Base-by-base conservation (phyloP, 2,329 filamentous ascomycete species). In the Penicillium sp. region DNA sequence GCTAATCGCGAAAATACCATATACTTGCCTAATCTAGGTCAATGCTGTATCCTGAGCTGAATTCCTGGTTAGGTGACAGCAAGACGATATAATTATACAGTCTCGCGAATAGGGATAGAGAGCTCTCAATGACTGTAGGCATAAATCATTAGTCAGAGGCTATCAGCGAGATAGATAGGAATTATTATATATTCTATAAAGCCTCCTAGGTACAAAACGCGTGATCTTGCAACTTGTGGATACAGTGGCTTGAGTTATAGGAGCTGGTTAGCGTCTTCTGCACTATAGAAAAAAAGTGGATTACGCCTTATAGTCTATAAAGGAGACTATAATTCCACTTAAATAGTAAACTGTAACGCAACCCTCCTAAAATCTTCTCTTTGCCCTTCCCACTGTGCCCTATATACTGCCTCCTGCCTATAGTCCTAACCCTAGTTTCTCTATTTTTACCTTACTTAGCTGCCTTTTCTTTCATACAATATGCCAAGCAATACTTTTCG, bases 401-500 rank as follows among this genome's bases (percentile, higher is more conserved):
- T n/a, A 27, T 27, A 27, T 13, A 27, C 25, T 27, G 25, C 25
- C 25, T 27, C 25, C 25, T 27, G 25, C 25, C 25, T 27, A 27
- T 27, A 27, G 25, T 27, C 25, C 25, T 13, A 13, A 27, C 25
- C 25, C 25, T 13, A 13, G 25, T 27, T 7, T 27, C 25, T 27
- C 25, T 27, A 27, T 27, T 27, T 27, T 13, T 27, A 27, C 25
- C 25, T 27, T 27, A 13, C 11, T 27, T 13, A 27, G 25, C 25
- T 27, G 25, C 25, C 25, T 27, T 27, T 27, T 27, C 25, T 27
- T 27, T 27, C 10, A 13, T 27, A 14, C 28, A 31, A 31, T 35
- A 49, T 48, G 33, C 29, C 33, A 36, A 41, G 29, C 30, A 30
- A 13, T 8, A 47, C 19, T 8, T 50, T 40, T 39, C 43, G 41